These are phyloP conservation scores for Trapa incisa DNA, from an alignment of 345 rosid species.

Conservation along the genomic window DNA sequence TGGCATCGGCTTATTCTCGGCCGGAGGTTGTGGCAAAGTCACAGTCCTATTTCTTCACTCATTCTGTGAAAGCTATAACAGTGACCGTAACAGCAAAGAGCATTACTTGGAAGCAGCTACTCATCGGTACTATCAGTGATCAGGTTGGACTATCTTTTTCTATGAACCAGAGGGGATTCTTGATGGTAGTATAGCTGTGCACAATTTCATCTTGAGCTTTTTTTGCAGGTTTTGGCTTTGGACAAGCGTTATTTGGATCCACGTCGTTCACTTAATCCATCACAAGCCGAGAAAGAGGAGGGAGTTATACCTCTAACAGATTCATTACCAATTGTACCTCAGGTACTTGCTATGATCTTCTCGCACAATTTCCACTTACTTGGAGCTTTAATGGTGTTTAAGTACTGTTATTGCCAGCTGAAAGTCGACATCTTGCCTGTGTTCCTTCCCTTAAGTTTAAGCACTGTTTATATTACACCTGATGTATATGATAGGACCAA, in stretches of 20 bases:
- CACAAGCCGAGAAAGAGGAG: slow-evolving; percentile 95
- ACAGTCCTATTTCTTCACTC: slow-evolving; percentile 89
- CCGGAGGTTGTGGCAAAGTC: slow-evolving; percentile 74
- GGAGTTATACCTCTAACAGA: slow-evolving; percentile 88
- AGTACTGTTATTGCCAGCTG: not conserved
- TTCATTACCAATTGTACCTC: slow-evolving; percentile 82
- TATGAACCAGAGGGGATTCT: too few species aligned
- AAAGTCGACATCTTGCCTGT: too few species aligned
- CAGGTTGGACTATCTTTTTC: slow-evolving; percentile 36
- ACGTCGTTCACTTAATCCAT: slow-evolving; percentile 82
- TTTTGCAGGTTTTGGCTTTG: slow-evolving; percentile 58
- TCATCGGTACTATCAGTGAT: slow-evolving; percentile 81
- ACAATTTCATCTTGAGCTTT: not conserved
- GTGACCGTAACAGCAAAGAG: slow-evolving; percentile 95
- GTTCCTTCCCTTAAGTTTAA: too few species aligned
- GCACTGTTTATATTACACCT: not conserved
- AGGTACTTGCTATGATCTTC: slow-evolving; percentile 32
- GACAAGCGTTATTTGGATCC: slow-evolving; percentile 94
- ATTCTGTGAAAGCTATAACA: slow-evolving; percentile 71
- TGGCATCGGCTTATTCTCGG: slow-evolving; percentile 71
- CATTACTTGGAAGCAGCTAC: slow-evolving; percentile 94
- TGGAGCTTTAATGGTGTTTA: not conserved
- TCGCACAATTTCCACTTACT: not conserved
- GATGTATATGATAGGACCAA: slow-evolving; percentile 1
- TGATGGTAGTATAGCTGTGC: not conserved